These are phyloP conservation scores for Colletotrichum theobromicola DNA, from an alignment of 2,329 filamentous ascomycete species.

Conservation along the genomic window DNA sequence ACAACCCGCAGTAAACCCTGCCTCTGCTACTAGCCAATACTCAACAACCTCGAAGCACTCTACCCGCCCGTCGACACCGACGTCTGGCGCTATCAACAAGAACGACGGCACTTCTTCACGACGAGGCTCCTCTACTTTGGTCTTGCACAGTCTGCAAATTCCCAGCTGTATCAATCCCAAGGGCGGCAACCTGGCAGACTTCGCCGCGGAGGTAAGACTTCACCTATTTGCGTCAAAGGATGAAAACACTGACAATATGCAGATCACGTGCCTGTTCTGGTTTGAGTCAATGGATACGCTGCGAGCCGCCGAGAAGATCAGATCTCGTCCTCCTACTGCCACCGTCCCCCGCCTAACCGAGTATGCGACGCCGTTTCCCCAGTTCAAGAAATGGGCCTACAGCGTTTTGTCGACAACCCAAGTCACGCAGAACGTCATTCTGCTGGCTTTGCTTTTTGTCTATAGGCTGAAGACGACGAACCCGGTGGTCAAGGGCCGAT, in stretches of 20 bases:
- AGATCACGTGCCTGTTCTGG: conserved; percentile 98
- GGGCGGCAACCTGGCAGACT: conserved; percentile 80
- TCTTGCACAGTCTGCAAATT: conserved; percentile 70
- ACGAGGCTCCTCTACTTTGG: conserved; percentile 50
- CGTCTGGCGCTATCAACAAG: conserved; percentile 31
- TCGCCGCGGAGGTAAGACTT: conserved; percentile 75
- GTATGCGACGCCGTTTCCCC: conserved; percentile 77
- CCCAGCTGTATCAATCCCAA: conserved; percentile 77
- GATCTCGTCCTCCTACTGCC: conserved; percentile 42
- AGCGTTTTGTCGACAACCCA: conserved; percentile 92
- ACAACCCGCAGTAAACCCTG: conserved; percentile 10
- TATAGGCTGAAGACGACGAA: conserved; percentile 92
- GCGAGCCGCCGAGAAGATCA: conserved; percentile 71
- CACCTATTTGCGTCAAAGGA: background rate
- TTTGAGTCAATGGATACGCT: conserved; percentile 88
- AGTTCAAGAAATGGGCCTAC: conserved; percentile 93
- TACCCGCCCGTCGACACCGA: conserved; percentile 42
- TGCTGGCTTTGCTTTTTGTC: conserved; percentile 89
- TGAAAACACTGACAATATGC: background rate
- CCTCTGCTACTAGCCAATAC: conserved; percentile 17
- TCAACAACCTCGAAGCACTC: conserved; percentile 37
- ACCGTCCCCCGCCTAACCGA: conserved; percentile 62
- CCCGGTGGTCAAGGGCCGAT: conserved; percentile 85
- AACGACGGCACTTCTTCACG: conserved; percentile 37
- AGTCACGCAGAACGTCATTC: conserved; percentile 93